phyloP scores from a whole-genome alignment of 495 filamentous ascomycete species.

The Talaromyces thailandensis region DNA sequence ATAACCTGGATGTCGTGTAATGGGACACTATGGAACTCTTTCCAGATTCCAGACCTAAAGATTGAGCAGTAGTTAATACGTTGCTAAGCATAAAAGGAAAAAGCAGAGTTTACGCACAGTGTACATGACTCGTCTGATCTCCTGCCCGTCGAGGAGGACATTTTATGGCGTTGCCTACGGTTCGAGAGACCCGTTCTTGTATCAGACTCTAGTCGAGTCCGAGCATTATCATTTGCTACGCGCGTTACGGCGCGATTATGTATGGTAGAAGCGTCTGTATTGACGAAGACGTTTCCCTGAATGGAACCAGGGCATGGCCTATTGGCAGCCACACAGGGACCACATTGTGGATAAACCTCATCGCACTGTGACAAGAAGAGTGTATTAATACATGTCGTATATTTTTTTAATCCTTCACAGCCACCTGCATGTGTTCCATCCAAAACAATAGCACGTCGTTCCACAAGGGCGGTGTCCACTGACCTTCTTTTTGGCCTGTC shows the following conservation, averaged over 20 bases:
- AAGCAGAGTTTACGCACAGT: background rate
- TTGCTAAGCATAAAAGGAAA: background rate
- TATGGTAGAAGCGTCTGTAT: background rate
- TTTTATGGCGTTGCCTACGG: background rate
- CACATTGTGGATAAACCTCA: constrained; percentile 1
- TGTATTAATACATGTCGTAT: background rate
- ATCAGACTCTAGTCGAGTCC: background rate
- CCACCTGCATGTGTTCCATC: background rate
- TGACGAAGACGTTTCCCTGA: background rate
- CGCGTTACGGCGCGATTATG: background rate
- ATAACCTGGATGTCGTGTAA: background rate
- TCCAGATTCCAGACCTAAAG: background rate
- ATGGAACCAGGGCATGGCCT: constrained; percentile 1
- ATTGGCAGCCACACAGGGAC: background rate
- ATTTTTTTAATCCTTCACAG: background rate
- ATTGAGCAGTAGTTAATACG: background rate
- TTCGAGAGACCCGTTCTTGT: background rate
- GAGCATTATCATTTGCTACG: background rate
- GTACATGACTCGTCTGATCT: background rate
- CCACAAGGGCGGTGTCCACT: background rate
- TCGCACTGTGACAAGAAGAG: background rate
- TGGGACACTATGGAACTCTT: constrained; percentile 2
- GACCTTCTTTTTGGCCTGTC: constrained; percentile 1
- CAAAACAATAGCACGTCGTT: background rate
- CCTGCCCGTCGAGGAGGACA: background rate